These are phyloP conservation scores for Aspergillus sp. DNA, from an alignment of 2,329 filamentous ascomycete genomes.

Conservation along the genomic window DNA sequence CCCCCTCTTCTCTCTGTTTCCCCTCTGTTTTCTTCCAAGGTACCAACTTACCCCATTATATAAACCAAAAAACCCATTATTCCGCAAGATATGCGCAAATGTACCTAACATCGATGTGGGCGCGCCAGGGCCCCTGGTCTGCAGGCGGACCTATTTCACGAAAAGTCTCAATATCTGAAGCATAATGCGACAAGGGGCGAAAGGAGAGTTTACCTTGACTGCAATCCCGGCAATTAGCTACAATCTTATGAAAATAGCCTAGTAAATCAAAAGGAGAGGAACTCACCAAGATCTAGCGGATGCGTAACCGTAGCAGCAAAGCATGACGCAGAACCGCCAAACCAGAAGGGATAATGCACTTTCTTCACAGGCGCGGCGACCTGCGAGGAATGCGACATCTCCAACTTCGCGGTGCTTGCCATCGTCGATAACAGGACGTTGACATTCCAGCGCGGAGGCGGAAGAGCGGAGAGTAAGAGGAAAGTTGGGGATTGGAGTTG, in stretches of 20 bases:
- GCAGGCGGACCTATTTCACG: constrained; percentile 70
- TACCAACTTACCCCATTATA: constrained; percentile 70
- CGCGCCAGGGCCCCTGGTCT: constrained; percentile 75
- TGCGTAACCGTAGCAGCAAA: constrained; percentile 90
- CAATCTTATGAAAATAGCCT: background rate
- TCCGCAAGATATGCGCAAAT: constrained; percentile 74
- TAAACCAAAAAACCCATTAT: constrained; percentile 74
- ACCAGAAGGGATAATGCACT: constrained; percentile 81
- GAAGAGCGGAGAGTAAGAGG: constrained; percentile 11
- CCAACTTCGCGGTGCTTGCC: constrained; percentile 35
- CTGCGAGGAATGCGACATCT: constrained; percentile 26
- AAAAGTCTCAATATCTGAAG: constrained; percentile 9
- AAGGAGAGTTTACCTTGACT: constrained; percentile 54
- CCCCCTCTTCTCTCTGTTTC: background rate
- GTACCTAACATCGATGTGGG: constrained; percentile 83
- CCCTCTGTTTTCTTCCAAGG: background rate
- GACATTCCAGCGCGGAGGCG: constrained; percentile 17
- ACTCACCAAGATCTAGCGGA: constrained; percentile 84
- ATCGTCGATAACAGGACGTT: constrained; percentile 29
- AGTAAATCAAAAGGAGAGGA: background rate
- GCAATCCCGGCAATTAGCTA: constrained; percentile 23
- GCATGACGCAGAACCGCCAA: constrained; percentile 90
- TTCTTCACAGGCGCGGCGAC: constrained; percentile 30
- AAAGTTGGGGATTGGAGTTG: constrained; percentile 21
- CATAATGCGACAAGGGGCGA: background rate